Base-by-base conservation (phyloP, 148 eudicot genomes). In the Diospyros kaki region DNA sequence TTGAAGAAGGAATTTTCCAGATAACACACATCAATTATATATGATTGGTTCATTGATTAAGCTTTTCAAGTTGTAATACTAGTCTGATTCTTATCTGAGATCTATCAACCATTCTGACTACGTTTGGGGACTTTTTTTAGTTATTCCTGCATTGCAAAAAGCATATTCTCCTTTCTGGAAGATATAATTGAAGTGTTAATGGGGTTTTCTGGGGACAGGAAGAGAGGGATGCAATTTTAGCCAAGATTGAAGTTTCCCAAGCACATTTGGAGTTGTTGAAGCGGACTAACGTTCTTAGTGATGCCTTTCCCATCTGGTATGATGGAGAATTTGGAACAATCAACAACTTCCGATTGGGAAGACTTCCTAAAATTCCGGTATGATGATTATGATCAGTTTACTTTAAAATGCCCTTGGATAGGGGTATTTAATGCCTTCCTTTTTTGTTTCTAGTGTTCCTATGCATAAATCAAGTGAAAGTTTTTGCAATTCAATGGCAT, bases 291-390 rank as follows among this genome's bases (percentile, higher is more conserved):
- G 98, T 95, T 69, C 88, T 95, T 68, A 93, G 90, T 85, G 94
- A 95, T 83, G 98, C 98, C 73, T 95, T 95, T 68, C 93, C 92
- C 44, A 95, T 95, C 51, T 86, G 90, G 86, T 84, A 89, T 84
- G 97, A 95, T 83, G 97, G 96, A 58, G 97, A 95, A 51, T 95
- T 95, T 81, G 97, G 96, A 77, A 95, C 99, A 41, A 92, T 95
- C 74, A 95, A 95, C 88, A 92, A 90, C 83, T 95, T 95, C 64
- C 89, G 99, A 67, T 88, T 95, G 73, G 99, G 99, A 80, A 91
- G 99, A 72, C 99, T 92, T 76, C 97, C 99, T 66, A 90, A 89
- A 85, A 82, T 89, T 73, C 96, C 83, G 90, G 98, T 92, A 89
- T 63, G 77, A 53, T 76, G 38, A 18, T 12, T 39, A 28, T 28